Base-by-base conservation (phyloP, 2,329 filamentous ascomycete species). In the Xylaria sp. region DNA sequence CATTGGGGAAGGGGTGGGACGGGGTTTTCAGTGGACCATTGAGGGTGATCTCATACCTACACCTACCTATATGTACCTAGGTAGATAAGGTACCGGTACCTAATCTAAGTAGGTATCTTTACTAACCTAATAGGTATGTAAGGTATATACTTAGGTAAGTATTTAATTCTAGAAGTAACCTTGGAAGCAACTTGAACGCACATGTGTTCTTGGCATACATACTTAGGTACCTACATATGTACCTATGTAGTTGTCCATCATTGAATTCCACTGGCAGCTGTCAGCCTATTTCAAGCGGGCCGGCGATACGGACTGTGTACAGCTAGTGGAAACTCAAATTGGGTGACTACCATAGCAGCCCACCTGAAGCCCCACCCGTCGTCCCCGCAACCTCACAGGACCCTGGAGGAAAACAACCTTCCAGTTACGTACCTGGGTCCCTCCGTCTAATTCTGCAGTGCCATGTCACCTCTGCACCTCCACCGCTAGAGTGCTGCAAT, bases 381-480 rank as follows among this genome's bases (percentile, higher is more conserved):
- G 67, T 66, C 69, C 67, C 63, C 69, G 67, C 69, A 69, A 70
- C 68, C 54, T 45, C 51, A 60, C 47, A 58, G 57, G 58, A 42
- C 63, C 49, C 64, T 60, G 22, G 58, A 69, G 58, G 20, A 71
- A 69, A 71, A 71, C 69, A 71, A 71, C 58, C 58, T 69, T 57
- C 61, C 67, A 44, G 29, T 60, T 69, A 62, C 54, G 68, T 63
- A 53, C 67, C 13, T 44, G n/a, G 66, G 25, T 20, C 42, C 44
- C 36, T 13, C 36, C 47, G 33, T 60, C 54, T 61, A 59, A 49
- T 42, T 51, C 69, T 72, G 73, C 72, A 72, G 68, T 75, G 73
- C 72, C 73, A 74, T 67, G 73, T 75, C 73, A 74, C 70, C 66
- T 57, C 66, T 45, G 53, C 33, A 47, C 66, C 66, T 71, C 65